Evolutionary conservation across 441 rosid species (phyloP).

Genomic region (Breynia disticha): DNA sequence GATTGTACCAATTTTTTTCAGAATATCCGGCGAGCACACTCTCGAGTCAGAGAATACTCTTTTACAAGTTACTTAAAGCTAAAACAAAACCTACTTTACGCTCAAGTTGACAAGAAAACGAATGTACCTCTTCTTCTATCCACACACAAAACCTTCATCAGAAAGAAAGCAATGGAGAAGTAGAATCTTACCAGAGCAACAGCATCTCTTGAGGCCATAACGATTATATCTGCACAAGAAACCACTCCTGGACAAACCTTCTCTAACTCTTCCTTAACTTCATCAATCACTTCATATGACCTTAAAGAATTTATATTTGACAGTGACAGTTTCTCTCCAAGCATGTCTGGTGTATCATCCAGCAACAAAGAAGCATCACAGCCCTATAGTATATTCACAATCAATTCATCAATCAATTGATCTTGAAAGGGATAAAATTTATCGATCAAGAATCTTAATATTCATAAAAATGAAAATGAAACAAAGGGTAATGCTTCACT

Average conservation of each 20-base stretch:
- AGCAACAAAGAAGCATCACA: conserved; percentile 87
- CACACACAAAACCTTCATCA: background rate
- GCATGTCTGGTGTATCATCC: conserved; percentile 79
- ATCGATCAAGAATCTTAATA: background rate
- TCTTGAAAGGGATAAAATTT: too few relatives aligned
- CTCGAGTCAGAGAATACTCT: background rate
- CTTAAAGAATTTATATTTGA: conserved; percentile 81
- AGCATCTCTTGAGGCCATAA: conserved; percentile 94
- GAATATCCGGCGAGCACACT: conserved; percentile 6
- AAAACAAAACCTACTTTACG: background rate
- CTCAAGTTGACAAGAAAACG: background rate
- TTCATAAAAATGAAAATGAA: conserved; percentile 1
- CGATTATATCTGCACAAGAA: conserved; percentile 82
- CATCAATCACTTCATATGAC: conserved; percentile 69
- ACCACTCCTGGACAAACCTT: conserved; percentile 62
- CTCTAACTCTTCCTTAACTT: conserved; percentile 66
- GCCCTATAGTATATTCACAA: conserved; percentile 49
- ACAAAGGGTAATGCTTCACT: background rate
- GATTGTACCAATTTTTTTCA: conserved; percentile 12
- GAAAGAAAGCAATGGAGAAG: background rate
- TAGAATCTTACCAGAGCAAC: conserved; percentile 59
- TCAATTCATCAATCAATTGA: background rate
- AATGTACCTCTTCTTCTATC: background rate
- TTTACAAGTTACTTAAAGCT: background rate
- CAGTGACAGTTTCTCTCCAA: conserved; percentile 76